Evolutionary conservation across 2,329 filamentous ascomycete species (phyloP).

Genomic region (Pyrenochaeta sp.): DNA sequence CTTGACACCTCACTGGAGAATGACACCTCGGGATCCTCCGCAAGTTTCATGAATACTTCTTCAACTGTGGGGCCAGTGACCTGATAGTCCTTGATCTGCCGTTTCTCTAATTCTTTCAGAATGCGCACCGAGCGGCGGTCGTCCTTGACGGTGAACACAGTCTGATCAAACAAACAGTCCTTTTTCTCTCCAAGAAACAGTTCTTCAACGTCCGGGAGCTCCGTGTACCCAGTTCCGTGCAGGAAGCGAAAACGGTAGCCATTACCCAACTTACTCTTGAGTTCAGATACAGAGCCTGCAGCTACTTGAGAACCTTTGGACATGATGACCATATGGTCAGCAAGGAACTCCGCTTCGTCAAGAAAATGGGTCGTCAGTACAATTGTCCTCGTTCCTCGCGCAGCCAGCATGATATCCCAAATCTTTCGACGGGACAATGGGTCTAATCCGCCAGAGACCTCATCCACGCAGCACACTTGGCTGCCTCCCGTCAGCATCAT

Average conservation of each 20-base stretch:
- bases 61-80: conserved; percentile 89
- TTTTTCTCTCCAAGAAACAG: conserved; percentile 16
- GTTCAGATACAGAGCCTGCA: conserved; percentile 79
- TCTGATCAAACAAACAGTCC: conserved; percentile 64
- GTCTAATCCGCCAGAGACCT: conserved; percentile 85
- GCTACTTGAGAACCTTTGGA: conserved; percentile 82
- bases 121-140: conserved; percentile 74
- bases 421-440: conserved; percentile 84
- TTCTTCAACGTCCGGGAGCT: conserved; percentile 19
- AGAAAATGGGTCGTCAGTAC: conserved; percentile 81
- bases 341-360: neutral
- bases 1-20: neutral
- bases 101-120: conserved; percentile 71
- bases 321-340: conserved; percentile 49
- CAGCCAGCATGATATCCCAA: conserved; percentile 87
- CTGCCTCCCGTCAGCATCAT: conserved; percentile 91
- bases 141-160: conserved; percentile 74
- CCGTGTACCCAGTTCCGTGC: conserved; percentile 42
- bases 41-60: conserved; percentile 85
- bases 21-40: conserved; percentile 65
- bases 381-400: conserved; percentile 81
- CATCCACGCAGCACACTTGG: conserved; percentile 84
- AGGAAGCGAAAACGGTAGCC: conserved; percentile 73
- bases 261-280: conserved; percentile 80
- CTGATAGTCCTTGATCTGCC: conserved; percentile 75